Evolutionary conservation across 352 stramenopile genomes (phyloP), one percentile per base, ranked within the genome.

Genomic region (Lagenidium sp.): DNA sequence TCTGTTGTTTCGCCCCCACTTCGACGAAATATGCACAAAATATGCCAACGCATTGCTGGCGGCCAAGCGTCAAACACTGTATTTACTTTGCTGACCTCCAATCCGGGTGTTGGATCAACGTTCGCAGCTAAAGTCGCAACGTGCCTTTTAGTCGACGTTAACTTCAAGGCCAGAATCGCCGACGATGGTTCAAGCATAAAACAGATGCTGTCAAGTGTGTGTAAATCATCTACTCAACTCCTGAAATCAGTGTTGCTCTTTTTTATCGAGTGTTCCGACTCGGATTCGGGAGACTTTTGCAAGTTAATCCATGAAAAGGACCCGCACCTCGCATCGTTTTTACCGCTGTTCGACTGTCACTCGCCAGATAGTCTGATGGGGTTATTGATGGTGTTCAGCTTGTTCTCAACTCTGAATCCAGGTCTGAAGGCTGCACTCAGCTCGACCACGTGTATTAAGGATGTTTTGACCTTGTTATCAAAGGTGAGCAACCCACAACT

Each of bases 271-370:
- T 61, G 46, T 22, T 53, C 47, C 19, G 55, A 51, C 16, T 36
- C 54, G 26, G 6, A 78, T 85, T 40, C 70, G 57, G 45, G 47
- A 52, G 11, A 44, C 68, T 18, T 25, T 85, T n/a, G 54, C 63
- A 29, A 44, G 36, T 12, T 32, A n/a, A n/a, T n/a, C n/a, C n/a
- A n/a, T n/a, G n/a, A n/a, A n/a, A n/a, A 48, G 1, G 49, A 63
- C 6, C 45, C 44, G 13, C 55, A 39, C 4, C 20, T 82, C 2
- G 29, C 56, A 5, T 41, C 52, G 22, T 54, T 81, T 12, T 36
- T 57, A 1, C n/a, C 11, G 20, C 36, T 86, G 12, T 84, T 86
- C 36, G 47, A 60, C 16, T 48, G 39, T 0, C 68, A 84, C 21
- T 29, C 63, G 4, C 68, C 70, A 1, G 44, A 67, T 6, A 18